A percentile compares a stretch with the other conserved stretches of the same genome.
Conservation (phyloP, 768 basidiomycete genomes). For the Gloeopeniophorella convolvens region DNA sequence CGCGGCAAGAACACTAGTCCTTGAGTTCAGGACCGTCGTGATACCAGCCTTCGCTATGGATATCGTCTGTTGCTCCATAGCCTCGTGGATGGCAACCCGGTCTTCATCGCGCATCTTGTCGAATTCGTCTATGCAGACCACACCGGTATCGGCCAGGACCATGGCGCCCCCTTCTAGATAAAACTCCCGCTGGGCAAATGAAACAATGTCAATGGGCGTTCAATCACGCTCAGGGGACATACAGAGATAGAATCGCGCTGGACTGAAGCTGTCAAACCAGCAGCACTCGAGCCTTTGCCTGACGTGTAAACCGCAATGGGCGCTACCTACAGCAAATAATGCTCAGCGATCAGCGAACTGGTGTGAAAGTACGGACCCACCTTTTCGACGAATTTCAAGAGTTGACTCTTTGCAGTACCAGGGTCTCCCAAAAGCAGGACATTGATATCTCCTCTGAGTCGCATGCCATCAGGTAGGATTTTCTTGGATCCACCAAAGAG, state of each 20-base stretch:
- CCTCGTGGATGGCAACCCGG: conserved; percentile 97
- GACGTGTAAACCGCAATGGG: conserved; percentile 98
- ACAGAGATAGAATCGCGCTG: conserved; percentile 91
- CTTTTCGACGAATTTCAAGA: conserved; percentile 98
- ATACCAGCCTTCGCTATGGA: conserved; percentile 99
- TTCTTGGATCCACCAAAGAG: conserved; percentile 98
- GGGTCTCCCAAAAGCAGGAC: conserved; percentile 95
- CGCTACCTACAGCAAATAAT: conserved; percentile 55
- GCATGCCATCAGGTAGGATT: conserved; percentile 93
- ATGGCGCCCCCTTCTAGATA: conserved; percentile 99
- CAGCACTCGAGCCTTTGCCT: conserved; percentile 96
- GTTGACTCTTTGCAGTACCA: conserved; percentile 95
- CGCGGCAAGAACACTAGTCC: conserved; percentile 93
- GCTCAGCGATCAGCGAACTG: background rate
- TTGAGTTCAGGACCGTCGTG: conserved; percentile 92
- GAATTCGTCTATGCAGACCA: conserved; percentile 99
- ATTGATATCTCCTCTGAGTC: conserved; percentile 95
- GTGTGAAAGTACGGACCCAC: conserved; percentile 28
- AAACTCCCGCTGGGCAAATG: conserved; percentile 73
- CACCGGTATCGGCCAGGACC: conserved; percentile 97
- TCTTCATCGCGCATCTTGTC: conserved; percentile 99
- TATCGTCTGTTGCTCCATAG: conserved; percentile 99
- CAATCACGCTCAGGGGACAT: conserved; percentile 28
- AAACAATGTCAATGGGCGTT: background rate
- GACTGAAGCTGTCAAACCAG: conserved; percentile 95